Conservation (phyloP, 2,329 filamentous ascomycete genomes). For the Xylariaceae sp. region DNA sequence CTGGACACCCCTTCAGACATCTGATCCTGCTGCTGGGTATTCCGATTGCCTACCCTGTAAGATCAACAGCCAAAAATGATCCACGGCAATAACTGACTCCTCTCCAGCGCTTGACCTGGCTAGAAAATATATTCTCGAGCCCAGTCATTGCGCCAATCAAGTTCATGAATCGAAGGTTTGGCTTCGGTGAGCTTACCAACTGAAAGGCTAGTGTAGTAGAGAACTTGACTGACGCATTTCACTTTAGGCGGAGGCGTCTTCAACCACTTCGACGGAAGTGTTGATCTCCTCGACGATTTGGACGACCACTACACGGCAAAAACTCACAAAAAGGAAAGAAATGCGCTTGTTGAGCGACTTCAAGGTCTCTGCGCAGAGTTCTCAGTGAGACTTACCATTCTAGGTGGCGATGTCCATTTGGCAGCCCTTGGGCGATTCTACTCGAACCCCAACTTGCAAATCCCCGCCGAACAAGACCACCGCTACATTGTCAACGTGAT, state of each 20-base stretch:
- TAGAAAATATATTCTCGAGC: slow-evolving; percentile 85
- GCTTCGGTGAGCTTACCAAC: slow-evolving; percentile 49
- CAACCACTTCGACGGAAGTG: slow-evolving; percentile 89
- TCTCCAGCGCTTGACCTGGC: slow-evolving; percentile 77
- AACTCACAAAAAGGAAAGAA: slow-evolving; percentile 86
- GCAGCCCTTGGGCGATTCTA: slow-evolving; percentile 93
- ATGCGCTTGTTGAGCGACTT: slow-evolving; percentile 69
- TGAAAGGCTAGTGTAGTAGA: no score
- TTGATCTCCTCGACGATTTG: slow-evolving; percentile 86
- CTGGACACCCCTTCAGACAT: slow-evolving; percentile 76
- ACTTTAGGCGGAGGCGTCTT: slow-evolving; percentile 67
- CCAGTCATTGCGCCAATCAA: slow-evolving; percentile 84
- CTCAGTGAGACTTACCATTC: slow-evolving; percentile 83
- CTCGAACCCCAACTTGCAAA: slow-evolving; percentile 72
- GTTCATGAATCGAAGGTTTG: slow-evolving; percentile 85
- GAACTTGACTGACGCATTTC: slow-evolving; percentile 1
- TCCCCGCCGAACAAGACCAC: slow-evolving; percentile 76
- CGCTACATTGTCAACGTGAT: slow-evolving; percentile 94
- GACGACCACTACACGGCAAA: slow-evolving; percentile 95
- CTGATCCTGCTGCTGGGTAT: slow-evolving; percentile 83
- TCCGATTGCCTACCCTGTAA: slow-evolving; percentile 73
- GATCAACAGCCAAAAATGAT: slow-evolving; percentile 32
- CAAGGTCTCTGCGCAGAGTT: slow-evolving; percentile 81
- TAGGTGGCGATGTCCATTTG: slow-evolving; percentile 90
- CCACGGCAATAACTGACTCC: slow-evolving; percentile 8